Evolutionary conservation across 2,329 filamentous ascomycete species (phyloP), one percentile per base, ranked within the genome.

Genomic region (Trichoderma sp.): DNA sequence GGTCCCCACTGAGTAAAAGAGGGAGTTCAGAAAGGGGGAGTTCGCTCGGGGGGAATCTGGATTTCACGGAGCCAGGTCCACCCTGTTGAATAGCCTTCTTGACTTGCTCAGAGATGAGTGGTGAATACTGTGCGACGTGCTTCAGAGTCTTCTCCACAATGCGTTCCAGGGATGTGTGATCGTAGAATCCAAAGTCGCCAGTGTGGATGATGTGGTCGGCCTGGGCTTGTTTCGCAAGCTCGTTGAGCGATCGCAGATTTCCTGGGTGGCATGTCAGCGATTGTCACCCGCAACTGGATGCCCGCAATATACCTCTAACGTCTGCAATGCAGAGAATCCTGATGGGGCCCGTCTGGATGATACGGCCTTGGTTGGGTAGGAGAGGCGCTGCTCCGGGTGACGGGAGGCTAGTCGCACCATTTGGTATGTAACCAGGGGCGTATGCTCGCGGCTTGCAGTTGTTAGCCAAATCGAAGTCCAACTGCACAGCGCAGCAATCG

Each of bases 131-230:
- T 66, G 94, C 94, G 73, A 99, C 95, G 82, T 99, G 95, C 82
- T 97, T 97, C 61, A 99, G 86, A 25, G 95, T 99, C 84, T 99
- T 99, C 81, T 99, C 95, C 48, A 95, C 95, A 83, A 99, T 98
- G 76, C 95, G 91, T 76, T 98, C 94, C 73, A 99, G 84, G 39
- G 95, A 99, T 65, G 90, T 92, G 75, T 97, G 92, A 80, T 99
- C 95, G 83, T 99, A 99, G 83, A 99, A 99, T 71, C 95, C 95
- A 78, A 99, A 99, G 80, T 99, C 95, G 80, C 95, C 95, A 22
- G 95, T 99, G 81, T 99, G 95, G 76, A 99, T 93, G 80, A 99
- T 97, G 83, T 97, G 93, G 82, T 97, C 93, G 75, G 95, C 95
- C 78, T 92, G 92, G 70, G 95, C 94, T 78, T 95, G 92, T 81